phyloP scores from a whole-genome alignment of 306 rosid genomes.

The Delonix regia region DNA sequence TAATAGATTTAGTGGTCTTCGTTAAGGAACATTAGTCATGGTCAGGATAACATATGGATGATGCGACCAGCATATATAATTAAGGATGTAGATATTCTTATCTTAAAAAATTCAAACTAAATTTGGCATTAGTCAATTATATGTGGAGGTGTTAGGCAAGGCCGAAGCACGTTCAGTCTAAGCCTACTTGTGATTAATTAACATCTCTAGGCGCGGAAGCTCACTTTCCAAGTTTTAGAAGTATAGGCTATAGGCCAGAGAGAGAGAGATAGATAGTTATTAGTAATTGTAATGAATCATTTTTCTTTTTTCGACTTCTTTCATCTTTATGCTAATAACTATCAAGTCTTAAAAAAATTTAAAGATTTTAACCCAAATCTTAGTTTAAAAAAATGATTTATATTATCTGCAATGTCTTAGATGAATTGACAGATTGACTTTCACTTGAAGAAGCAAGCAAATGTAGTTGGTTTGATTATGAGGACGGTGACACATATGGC shows the following conservation, averaged over 20 bases:
- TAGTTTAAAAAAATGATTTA: not conserved
- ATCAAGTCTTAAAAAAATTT: too few relatives aligned
- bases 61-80: too few relatives aligned
- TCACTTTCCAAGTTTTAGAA: conserved; percentile 21
- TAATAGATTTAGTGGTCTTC: too few relatives aligned
- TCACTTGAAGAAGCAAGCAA: not conserved
- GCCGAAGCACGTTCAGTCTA: conserved; percentile 10
- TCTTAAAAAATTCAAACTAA: not conserved
- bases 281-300: too few relatives aligned
- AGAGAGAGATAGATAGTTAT: conserved; percentile 17
- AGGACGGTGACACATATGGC: conserved; percentile 22
- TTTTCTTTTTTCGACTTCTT: too few relatives aligned
- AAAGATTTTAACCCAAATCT: not conserved
- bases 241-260: not conserved
- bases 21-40: too few relatives aligned
- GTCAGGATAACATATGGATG: too few relatives aligned
- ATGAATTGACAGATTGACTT: conserved; percentile 4
- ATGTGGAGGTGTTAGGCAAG: conserved; percentile 39
- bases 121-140: conserved; percentile 38
- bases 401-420: not conserved
- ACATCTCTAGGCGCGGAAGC: conserved; percentile 38
- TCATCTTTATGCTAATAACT: too few relatives aligned
- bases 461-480: not conserved
- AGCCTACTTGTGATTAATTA: conserved; percentile 17
- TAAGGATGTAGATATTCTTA: conserved; percentile 23